Evolutionary conservation across 768 basidiomycete species (phyloP).

Genomic region (Lactifluus pinguis): DNA sequence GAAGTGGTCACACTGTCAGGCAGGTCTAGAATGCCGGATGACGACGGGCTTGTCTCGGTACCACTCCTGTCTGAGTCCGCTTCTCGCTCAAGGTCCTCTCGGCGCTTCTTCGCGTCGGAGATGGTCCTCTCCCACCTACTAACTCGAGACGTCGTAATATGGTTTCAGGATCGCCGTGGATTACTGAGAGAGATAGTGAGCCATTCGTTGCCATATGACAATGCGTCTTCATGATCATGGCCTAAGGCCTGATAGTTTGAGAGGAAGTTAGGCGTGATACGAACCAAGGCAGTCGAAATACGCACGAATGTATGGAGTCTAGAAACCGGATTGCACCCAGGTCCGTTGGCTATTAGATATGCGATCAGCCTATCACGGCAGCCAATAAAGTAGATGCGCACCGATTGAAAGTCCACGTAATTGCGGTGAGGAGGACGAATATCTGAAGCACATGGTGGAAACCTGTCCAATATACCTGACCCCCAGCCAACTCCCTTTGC

Average conservation of each 20-base stretch:
- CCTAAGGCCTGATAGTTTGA: slow-evolving; percentile 40
- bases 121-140: slow-evolving; percentile 67
- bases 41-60: slow-evolving; percentile 1
- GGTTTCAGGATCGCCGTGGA: slow-evolving; percentile 35
- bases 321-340: slow-evolving; percentile 37
- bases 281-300: not conserved
- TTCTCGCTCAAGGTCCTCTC: slow-evolving; percentile 33
- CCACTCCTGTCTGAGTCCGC: slow-evolving; percentile 18
- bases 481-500: slow-evolving; percentile 62
- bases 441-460: slow-evolving; percentile 81
- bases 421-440: slow-evolving; percentile 54
- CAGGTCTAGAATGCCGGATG: slow-evolving; percentile 35
- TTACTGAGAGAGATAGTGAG: slow-evolving; percentile 43
- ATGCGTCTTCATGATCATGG: slow-evolving; percentile 94
- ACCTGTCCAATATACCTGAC: slow-evolving; percentile 75
- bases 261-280: not conserved
- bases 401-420: slow-evolving; percentile 81
- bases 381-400: slow-evolving; percentile 18
- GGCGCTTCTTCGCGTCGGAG: slow-evolving; percentile 37
- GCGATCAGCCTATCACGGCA: not conserved
- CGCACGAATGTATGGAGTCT: slow-evolving; percentile 76
- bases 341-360: slow-evolving; percentile 69
- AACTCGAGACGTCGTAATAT: slow-evolving; percentile 34
- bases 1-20: slow-evolving; percentile 33
- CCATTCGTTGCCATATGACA: slow-evolving; percentile 89